phyloP scores from a whole-genome alignment of 2,329 filamentous ascomycete species.

The Metarhizium anisopliae region DNA sequence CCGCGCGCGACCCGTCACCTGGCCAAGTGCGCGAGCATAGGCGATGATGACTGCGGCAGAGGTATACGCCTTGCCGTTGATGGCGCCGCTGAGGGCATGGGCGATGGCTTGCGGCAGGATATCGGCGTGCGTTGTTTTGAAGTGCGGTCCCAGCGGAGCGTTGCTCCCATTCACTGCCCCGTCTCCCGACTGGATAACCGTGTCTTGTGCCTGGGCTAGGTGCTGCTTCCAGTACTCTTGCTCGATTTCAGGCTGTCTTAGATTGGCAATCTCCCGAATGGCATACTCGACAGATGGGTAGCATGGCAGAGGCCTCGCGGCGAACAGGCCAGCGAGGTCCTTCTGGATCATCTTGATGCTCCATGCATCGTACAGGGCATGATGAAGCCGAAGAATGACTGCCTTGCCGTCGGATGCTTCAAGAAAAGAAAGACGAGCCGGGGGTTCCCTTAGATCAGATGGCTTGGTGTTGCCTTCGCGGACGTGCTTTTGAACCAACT shows the following conservation, averaged over 20 bases:
- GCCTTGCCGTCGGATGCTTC: constrained; percentile 12
- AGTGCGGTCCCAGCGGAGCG: constrained; percentile 4
- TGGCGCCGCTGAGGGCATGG: neutral
- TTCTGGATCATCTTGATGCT: constrained; percentile 16
- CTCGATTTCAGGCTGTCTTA: neutral
- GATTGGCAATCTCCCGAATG: neutral
- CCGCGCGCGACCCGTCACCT: neutral
- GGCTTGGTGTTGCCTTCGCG: constrained; percentile 6
- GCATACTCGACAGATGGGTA: neutral
- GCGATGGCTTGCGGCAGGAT: neutral
- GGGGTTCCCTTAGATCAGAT: constrained; percentile 10
- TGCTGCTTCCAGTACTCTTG: constrained; percentile 1
- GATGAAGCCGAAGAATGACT: constrained; percentile 14
- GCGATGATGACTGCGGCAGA: constrained; percentile 7
- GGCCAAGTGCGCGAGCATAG: constrained; percentile 4
- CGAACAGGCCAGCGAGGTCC: constrained; percentile 8
- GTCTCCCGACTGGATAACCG: neutral
- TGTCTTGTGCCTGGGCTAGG: constrained; percentile 2
- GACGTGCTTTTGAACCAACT: constrained; percentile 8
- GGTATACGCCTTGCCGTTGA: constrained; percentile 2
- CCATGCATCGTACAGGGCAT: constrained; percentile 17
- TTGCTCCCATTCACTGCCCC: neutral
- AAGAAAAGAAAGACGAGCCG: constrained; percentile 11
- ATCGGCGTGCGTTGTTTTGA: constrained; percentile 2
- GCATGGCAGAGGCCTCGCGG: neutral